A percentile compares a stretch with the other conserved stretches of the same genome.
Conservation (phyloP, 331 rosid genomes). For the Erythrophleum ivorense region DNA sequence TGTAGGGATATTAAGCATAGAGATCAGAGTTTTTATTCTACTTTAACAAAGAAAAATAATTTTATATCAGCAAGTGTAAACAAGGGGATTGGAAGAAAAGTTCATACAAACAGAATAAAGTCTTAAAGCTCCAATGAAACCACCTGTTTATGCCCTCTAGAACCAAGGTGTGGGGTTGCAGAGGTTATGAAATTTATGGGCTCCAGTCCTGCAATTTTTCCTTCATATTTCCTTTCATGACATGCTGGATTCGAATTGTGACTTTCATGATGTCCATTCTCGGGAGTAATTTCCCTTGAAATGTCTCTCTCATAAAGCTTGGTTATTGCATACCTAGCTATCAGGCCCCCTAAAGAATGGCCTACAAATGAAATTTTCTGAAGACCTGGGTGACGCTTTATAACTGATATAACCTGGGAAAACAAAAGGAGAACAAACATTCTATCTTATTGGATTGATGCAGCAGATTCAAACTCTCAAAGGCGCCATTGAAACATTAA, state of each 20-base stretch:
- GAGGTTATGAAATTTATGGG: constrained; percentile 81
- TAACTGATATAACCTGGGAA: constrained; percentile 71
- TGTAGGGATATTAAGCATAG: not conserved
- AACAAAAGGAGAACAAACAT: constrained; percentile 4
- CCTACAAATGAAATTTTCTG: constrained; percentile 83
- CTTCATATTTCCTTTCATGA: constrained; percentile 48
- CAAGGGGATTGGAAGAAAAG: constrained; percentile 1
- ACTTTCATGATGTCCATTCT: constrained; percentile 30
- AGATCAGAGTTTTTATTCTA: constrained; percentile 18
- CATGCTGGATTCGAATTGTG: constrained; percentile 48
- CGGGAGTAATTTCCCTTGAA: not conserved
- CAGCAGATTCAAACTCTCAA: constrained; percentile 26
- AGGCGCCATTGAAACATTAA: not conserved
- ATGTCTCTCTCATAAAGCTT: constrained; percentile 67
- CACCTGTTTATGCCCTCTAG: constrained; percentile 93
- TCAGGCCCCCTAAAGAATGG: constrained; percentile 89
- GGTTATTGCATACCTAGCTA: constrained; percentile 88
- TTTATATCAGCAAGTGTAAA: not conserved
- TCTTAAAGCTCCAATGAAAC: constrained; percentile 1
- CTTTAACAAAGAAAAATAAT: not conserved
- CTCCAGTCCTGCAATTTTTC: constrained; percentile 88
- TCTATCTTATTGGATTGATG: constrained; percentile 26
- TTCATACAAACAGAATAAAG: not conserved
- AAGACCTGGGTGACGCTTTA: constrained; percentile 66
- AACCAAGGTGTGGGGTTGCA: constrained; percentile 95